phyloP scores from a whole-genome alignment of 1,139 yeast species.

The Pneumocystis sp. region DNA sequence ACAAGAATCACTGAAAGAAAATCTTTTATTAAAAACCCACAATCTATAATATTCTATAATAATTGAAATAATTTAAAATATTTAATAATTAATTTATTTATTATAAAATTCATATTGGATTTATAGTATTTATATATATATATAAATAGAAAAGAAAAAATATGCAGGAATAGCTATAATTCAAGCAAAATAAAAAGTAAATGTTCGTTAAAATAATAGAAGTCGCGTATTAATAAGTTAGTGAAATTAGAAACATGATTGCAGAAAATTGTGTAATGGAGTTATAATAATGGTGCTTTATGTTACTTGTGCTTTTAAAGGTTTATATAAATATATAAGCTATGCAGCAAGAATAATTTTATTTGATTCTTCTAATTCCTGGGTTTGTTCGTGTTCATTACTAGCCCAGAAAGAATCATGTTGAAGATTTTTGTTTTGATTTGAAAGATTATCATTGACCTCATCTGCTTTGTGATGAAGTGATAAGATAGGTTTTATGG shows the following conservation, averaged over 20 bases:
- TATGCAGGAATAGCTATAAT: background rate
- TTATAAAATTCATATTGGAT: background rate
- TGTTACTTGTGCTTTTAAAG: background rate
- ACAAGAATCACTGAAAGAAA: constrained; percentile 28
- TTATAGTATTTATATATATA: background rate
- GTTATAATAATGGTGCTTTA: background rate
- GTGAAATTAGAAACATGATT: background rate
- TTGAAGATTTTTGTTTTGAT: background rate
- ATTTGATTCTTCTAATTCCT: background rate
- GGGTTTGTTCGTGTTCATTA: background rate
- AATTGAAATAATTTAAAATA: background rate
- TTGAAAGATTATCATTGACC: background rate
- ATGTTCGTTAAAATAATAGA: background rate
- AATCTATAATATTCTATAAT: background rate
- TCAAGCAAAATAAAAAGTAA: background rate
- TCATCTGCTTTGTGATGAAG: constrained; percentile 25
- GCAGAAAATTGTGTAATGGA: background rate
- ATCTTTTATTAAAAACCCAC: background rate
- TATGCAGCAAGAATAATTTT: background rate
- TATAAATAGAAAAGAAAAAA: background rate
- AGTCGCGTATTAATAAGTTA: background rate
- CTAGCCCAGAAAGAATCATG: background rate
- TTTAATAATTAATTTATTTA: background rate
- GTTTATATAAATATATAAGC: background rate
- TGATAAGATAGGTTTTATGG: constrained; percentile 72